Base-by-base conservation (phyloP, 345 rosid species). In the Ceriops tagal region DNA sequence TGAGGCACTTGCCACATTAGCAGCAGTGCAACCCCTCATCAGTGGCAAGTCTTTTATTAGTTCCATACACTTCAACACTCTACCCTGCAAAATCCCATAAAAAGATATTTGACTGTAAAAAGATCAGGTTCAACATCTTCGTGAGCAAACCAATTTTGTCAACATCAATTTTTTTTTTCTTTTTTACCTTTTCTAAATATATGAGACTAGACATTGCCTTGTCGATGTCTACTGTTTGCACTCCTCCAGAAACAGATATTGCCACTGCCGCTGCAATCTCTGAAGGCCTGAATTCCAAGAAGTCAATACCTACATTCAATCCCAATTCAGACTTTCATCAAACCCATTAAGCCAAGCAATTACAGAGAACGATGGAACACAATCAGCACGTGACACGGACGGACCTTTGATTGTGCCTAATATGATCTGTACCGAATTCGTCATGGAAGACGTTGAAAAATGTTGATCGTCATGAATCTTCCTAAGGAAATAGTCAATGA, bases 241-340 rank as follows among this genome's bases (percentile, higher is more conserved):
- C 53, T 78, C 83, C 88, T 58, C 62, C 77, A 20, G 61, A 75
- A 65, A 78, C 77, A 75, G 82, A 74, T 67, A 82, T 66, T 21
- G 88, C 88, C 78, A 85, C 89, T 52, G 92, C 91, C 52, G 95
- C 95, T 74, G 95, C 89, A 67, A 89, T 73, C 77, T 89, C 95
- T 22, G 92, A 89, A 30, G 95, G 86, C 83, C 81, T 87, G 82
- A 83, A 89, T 78, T 84, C 89, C 82, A 89, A 75, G 53, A 85
- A 81, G 69, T 89, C 86, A 77, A 82, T 81, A 63, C 84, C 95
- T 89, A 84, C 89, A 83, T 66, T 79, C 65, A 78, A 63, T 80
- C 73, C 64, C 73, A 67, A 81, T 74, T 78, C 71, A 78, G 69
- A 76, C 73, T 57, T 55, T 71, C 37, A 74, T 69, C 58, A 68